Conservation (phyloP, 1,139 yeast species). For the Debaryomyces fabryi region DNA sequence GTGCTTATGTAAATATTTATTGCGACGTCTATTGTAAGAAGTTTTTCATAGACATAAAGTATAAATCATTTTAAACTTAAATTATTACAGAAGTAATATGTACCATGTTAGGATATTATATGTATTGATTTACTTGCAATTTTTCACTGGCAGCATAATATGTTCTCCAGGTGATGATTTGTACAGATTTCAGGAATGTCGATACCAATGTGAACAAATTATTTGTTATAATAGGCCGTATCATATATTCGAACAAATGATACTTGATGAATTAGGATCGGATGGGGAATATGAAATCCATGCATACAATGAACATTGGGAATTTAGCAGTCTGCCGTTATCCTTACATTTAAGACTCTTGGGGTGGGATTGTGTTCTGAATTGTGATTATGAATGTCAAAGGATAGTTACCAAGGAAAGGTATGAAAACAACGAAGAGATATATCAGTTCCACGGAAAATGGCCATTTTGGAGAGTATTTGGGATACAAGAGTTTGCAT, state of each 20-base stretch:
- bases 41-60: background rate
- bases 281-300: constrained; percentile 25
- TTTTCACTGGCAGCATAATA: background rate
- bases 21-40: background rate
- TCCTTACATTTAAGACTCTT: constrained; percentile 49
- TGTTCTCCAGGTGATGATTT: constrained; percentile 83
- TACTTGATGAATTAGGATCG: constrained; percentile 15
- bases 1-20: constrained; percentile 3
- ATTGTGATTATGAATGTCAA: constrained; percentile 94
- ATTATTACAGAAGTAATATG: background rate
- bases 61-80: background rate
- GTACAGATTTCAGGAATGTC: constrained; percentile 69
- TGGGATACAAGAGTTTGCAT: constrained; percentile 83
- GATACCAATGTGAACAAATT: constrained; percentile 55
- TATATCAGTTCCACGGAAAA: constrained; percentile 91
- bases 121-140: background rate
- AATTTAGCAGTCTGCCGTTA: constrained; percentile 40
- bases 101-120: background rate
- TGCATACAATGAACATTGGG: constrained; percentile 35
- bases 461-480: constrained; percentile 85
- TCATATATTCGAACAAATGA: constrained; percentile 33
- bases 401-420: constrained; percentile 65
- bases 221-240: constrained; percentile 40
- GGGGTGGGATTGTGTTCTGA: constrained; percentile 77
- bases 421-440: constrained; percentile 41